These are phyloP conservation scores for Lodderomyces elongisporus DNA, from an alignment of 1,139 yeast genomes.

Conservation along the genomic window DNA sequence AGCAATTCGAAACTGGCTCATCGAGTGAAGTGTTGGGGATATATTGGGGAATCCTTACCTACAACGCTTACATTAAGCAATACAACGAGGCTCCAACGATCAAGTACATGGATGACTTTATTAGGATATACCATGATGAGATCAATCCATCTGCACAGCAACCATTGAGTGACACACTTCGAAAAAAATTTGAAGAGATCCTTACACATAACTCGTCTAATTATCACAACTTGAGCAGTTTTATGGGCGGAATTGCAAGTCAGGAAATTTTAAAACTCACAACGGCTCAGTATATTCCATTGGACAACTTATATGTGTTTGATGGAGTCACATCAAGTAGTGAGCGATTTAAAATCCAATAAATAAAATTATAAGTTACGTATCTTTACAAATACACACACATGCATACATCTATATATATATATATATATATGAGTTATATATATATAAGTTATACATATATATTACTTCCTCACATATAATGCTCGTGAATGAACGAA, in stretches of 20 bases:
- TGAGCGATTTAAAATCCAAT: constrained; percentile 42
- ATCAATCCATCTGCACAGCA: constrained; percentile 10
- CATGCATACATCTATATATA: neutral
- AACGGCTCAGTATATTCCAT: constrained; percentile 70
- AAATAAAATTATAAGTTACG: constrained; percentile 1
- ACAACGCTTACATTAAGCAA: constrained; percentile 19
- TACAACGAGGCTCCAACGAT: constrained; percentile 16
- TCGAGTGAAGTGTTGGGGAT: constrained; percentile 11
- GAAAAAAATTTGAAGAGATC: constrained; percentile 23
- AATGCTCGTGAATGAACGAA: too few species aligned
- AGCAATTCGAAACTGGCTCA: constrained; percentile 16
- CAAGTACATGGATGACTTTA: constrained; percentile 20
- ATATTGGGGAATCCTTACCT: constrained; percentile 34
- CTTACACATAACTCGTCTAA: constrained; percentile 25
- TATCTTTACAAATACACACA: constrained; percentile 2
- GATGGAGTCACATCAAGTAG: constrained; percentile 60
- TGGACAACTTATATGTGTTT: constrained; percentile 60
- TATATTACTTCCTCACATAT: too few species aligned
- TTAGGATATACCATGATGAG: constrained; percentile 13
- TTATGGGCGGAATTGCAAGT: constrained; percentile 76
- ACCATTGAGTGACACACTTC: neutral
- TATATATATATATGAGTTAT: too few species aligned
- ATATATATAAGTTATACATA: too few species aligned
- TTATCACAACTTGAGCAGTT: constrained; percentile 32
- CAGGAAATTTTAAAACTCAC: constrained; percentile 66